These are phyloP conservation scores for Rhododendron ferrugineum DNA, from an alignment of 148 eudicot species.

Conservation along the genomic window DNA sequence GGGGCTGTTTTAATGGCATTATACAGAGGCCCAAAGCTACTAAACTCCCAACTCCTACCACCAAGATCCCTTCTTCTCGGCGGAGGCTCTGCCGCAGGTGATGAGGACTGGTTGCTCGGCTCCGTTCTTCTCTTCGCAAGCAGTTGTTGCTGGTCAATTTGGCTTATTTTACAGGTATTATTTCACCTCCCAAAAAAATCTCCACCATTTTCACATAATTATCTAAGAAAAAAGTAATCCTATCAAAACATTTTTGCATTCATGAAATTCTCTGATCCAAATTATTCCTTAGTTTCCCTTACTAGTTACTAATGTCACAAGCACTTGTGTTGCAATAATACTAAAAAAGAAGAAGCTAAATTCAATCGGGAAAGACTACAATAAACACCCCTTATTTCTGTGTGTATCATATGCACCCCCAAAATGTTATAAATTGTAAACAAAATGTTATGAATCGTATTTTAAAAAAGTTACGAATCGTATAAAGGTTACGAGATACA, in stretches of 20 bases:
- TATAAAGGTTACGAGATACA: no score
- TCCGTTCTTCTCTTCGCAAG: conserved; percentile 55
- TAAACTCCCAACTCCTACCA: conserved; percentile 33
- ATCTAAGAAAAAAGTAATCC: neutral
- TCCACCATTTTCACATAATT: neutral
- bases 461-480: no score
- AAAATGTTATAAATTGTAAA: no score
- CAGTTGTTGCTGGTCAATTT: conserved; percentile 60
- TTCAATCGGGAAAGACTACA: no score
- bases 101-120: conserved; percentile 58
- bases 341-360: no score
- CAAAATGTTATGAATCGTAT: no score
- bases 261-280: no score
- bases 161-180: conserved; percentile 83
- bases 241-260: no score
- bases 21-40: conserved; percentile 65
- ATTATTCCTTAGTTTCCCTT: neutral
- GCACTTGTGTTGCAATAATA: no score
- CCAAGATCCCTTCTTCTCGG: conserved; percentile 16
- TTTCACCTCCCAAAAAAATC: neutral
- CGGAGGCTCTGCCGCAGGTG: conserved; percentile 20
- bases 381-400: no score
- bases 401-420: no score
- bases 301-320: no score
- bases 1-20: conserved; percentile 67